A percentile compares a stretch with the other conserved stretches of the same genome.
Evolutionary conservation across 1,139 yeast species (phyloP).

Genomic region (Candida sojae): DNA sequence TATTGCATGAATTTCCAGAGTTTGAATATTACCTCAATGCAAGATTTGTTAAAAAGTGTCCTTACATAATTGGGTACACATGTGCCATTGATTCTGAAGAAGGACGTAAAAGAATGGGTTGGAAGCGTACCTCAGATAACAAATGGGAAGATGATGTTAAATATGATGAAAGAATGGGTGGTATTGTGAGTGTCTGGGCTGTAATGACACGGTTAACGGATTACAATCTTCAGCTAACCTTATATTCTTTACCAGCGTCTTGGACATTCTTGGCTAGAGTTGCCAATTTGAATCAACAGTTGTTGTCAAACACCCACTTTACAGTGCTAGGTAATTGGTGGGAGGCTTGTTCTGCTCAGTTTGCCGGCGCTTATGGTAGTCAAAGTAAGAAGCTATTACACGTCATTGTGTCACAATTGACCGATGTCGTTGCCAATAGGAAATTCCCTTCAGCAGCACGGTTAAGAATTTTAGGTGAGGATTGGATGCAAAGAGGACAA

Average conservation of each 20-base stretch:
- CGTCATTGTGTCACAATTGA: conserved; percentile 42
- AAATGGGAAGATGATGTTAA: conserved; percentile 79
- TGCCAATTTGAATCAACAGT: conserved; percentile 52
- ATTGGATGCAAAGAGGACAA: conserved; percentile 54
- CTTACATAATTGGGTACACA: conserved; percentile 79
- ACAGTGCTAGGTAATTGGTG: conserved; percentile 83
- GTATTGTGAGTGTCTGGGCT: conserved; percentile 80
- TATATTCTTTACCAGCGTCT: conserved; percentile 45
- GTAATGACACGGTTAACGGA: conserved; percentile 57
- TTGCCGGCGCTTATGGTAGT: conserved; percentile 57
- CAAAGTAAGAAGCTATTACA: conserved; percentile 69
- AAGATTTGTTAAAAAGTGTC: conserved; percentile 88
- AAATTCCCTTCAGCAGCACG: conserved; percentile 79
- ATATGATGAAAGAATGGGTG: conserved; percentile 84
- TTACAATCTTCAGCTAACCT: conserved; percentile 17
- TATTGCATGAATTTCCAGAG: conserved; percentile 63
- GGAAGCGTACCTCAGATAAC: conserved; percentile 59
- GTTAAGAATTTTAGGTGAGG: conserved; percentile 73
- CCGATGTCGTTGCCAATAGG: conserved; percentile 46
- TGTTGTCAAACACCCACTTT: conserved; percentile 69
- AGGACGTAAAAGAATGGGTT: conserved; percentile 86
- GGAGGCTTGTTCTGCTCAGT: conserved; percentile 74
- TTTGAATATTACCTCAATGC: conserved; percentile 71
- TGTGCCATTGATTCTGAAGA: conserved; percentile 77
- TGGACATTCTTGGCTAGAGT: conserved; percentile 79